phyloP scores from a whole-genome alignment of 108 stramenopile species.

The Cyclotella cryptica region DNA sequence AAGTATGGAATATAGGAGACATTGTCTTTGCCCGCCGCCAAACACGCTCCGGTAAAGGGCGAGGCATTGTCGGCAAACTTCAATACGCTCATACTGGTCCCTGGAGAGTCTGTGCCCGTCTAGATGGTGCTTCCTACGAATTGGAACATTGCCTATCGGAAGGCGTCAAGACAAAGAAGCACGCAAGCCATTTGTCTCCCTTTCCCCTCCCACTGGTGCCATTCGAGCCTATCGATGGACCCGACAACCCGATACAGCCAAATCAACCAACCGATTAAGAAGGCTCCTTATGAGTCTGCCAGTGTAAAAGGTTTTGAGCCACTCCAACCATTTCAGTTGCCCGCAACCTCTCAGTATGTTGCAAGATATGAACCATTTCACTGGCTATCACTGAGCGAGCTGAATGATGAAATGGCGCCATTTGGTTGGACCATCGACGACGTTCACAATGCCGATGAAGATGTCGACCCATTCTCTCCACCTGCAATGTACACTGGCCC shows the following conservation, averaged over 20 bases:
- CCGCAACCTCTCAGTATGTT: background rate
- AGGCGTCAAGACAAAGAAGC: background rate
- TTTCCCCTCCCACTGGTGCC: no score
- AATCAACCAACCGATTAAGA: slow-evolving; percentile 4
- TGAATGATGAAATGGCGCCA: background rate
- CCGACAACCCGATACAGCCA: slow-evolving; percentile 25
- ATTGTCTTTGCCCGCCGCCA: slow-evolving; percentile 15
- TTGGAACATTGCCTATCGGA: background rate
- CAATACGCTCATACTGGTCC: slow-evolving; percentile 18
- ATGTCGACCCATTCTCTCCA: background rate
- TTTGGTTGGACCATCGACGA: background rate
- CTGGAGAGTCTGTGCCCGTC: slow-evolving; percentile 11
- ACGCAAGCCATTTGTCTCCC: slow-evolving; percentile 23
- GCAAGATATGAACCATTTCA: background rate
- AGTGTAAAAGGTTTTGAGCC: slow-evolving; percentile 27
- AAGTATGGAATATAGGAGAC: background rate
- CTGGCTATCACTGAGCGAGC: background rate
- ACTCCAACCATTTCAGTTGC: background rate
- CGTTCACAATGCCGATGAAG: background rate
- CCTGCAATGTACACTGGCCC: slow-evolving; percentile 20
- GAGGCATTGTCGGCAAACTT: slow-evolving; percentile 12
- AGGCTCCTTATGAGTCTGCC: slow-evolving; percentile 1
- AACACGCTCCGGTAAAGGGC: background rate
- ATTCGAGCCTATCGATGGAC: slow-evolving; percentile 25
- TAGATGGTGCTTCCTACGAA: slow-evolving; percentile 22